Conservation (phyloP, 1,139 yeast genomes). For the Taphrina wiesneri region DNA sequence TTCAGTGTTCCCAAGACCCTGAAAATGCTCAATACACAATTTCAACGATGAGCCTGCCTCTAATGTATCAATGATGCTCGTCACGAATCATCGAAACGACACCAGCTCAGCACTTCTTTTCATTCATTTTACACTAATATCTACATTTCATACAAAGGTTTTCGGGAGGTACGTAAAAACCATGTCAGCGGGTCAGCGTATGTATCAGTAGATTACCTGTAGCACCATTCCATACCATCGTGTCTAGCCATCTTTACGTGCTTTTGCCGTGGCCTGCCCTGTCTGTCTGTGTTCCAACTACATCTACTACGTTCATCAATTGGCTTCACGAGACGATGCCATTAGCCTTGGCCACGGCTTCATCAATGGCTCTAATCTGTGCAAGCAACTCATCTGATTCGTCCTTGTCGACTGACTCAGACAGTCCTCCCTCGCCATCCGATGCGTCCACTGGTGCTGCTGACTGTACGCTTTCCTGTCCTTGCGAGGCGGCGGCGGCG, state of each 20-base stretch:
- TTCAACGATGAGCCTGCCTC: conserved; percentile 33
- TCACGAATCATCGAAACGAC: neutral
- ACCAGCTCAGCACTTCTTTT: neutral
- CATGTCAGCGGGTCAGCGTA: conserved; percentile 6
- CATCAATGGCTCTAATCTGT: conserved; percentile 21
- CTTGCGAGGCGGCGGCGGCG: neutral
- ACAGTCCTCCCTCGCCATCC: neutral
- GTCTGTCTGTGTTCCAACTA: too few species aligned
- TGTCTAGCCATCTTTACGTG: neutral
- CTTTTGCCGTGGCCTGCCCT: neutral
- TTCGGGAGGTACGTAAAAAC: neutral
- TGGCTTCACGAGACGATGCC: neutral
- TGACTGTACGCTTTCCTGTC: too few species aligned
- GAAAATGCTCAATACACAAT: conserved; percentile 38
- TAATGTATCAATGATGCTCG: too few species aligned
- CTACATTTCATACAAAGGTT: neutral
- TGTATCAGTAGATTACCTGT: conserved; percentile 1
- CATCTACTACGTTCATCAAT: too few species aligned
- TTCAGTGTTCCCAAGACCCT: conserved; percentile 41
- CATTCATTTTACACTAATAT: neutral
- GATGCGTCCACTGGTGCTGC: too few species aligned
- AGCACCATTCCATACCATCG: neutral
- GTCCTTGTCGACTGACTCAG: neutral
- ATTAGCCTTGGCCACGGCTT: conserved; percentile 21
- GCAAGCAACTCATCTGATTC: neutral